Base-by-base conservation (phyloP, 2,329 filamentous ascomycete species). In the Pseudogymnoascus verrucosus region DNA sequence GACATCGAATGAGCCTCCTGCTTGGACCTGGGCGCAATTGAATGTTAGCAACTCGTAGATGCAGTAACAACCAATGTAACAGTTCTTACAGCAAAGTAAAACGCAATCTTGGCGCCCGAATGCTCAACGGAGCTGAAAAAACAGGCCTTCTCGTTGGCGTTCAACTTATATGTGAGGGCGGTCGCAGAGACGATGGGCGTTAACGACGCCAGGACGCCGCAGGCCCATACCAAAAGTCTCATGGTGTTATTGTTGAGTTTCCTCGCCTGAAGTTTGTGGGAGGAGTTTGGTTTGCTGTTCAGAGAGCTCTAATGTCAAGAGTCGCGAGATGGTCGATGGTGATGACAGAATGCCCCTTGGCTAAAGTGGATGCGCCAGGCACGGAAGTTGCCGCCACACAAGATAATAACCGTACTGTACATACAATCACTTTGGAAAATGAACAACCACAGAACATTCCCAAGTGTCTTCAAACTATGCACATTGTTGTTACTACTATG, bases 1-100 rank as follows among this genome's bases (percentile, higher is more conserved):
- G 77, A 99, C 84, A 80, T 99, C 95, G 79, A 99, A 99, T 31
- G 92, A 93, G 71, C 95, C 96, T 73, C 95, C 95, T 7, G 93
- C 93, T 96, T 99, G 95, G 57, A 97, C 93, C 93, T 96, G 67
- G 44, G 40, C 11, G 59, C 34, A 39, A 63, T 61, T 61, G 57
- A 34, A 39, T 28, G 8, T 65, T 37, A 67, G 19, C 19, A 57
- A 26, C 61, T 36, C n/a, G 26, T 5, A 64, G 16, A 63, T 23
- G 31, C 12, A 14, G 14, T 57, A 21, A 14, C 28, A 19, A 36
- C 16, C 28, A 5, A 34, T 8, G 36, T 26, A 37, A 1, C 51
- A 23, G 19, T 40, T 79, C 89, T 69, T 80, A 99, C 95, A 65
- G 95, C 96, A 78, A 99, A 99, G 81, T 99, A 99, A 75, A 99